Evolutionary conservation across 2,329 filamentous ascomycete genomes (phyloP).

Genomic region (Cytospora paraplurivora): DNA sequence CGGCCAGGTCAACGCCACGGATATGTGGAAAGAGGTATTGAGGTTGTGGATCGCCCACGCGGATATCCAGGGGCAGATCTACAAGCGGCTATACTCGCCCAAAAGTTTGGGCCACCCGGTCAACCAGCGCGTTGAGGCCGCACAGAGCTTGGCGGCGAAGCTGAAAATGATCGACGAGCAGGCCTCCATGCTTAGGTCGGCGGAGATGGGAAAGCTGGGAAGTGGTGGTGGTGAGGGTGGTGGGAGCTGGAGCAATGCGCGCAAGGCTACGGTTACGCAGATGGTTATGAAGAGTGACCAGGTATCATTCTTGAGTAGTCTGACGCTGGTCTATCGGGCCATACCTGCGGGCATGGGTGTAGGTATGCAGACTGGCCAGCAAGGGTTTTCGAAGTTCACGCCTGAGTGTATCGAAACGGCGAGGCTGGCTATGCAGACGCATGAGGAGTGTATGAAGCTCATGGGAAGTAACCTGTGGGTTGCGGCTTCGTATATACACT

Average conservation of each 20-base stretch:
- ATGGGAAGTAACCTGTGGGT: conserved; percentile 45
- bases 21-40: conserved; percentile 52
- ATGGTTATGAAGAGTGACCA: conserved; percentile 51
- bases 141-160: conserved; percentile 42
- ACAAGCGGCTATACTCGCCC: conserved; percentile 58
- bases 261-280: conserved; percentile 46
- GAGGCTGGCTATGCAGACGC: conserved; percentile 49
- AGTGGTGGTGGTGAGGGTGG: not conserved
- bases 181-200: conserved; percentile 39
- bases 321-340: conserved; percentile 56
- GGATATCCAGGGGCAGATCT: conserved; percentile 60
- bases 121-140: conserved; percentile 45
- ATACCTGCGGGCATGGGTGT: conserved; percentile 47
- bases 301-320: conserved; percentile 49
- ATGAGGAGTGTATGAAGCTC: conserved; percentile 48
- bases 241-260: conserved; percentile 33
- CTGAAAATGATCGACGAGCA: conserved; percentile 42
- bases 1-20: conserved; percentile 33
- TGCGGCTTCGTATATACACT: conserved; percentile 53
- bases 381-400: conserved; percentile 47
- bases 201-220: conserved; percentile 40
- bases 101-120: conserved; percentile 45
- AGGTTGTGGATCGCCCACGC: conserved; percentile 58
- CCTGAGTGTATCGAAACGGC: conserved; percentile 53
- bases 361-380: conserved; percentile 18